Conservation (phyloP, 78 protist genomes). For the Protostelium mycophagum region DNA sequence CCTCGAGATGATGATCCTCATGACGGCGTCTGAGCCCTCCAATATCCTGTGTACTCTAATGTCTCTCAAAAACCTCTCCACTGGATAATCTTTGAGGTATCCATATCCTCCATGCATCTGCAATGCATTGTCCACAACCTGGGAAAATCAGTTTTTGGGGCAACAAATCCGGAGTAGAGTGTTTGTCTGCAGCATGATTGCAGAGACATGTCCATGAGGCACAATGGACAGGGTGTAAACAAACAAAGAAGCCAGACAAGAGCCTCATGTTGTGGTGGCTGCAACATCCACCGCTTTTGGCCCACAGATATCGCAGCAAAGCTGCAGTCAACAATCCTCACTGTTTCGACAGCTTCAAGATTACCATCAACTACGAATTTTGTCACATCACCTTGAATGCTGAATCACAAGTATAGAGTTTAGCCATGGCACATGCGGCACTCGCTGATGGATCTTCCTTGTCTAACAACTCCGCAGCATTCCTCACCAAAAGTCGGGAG, state of each 20-base stretch:
- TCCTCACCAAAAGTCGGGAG: slow-evolving; percentile 69
- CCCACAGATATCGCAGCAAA: too few species aligned
- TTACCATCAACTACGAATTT: background rate
- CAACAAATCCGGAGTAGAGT: background rate
- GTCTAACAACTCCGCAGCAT: slow-evolving; percentile 52
- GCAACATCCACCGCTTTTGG: too few species aligned
- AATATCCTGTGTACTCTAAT: slow-evolving; percentile 91
- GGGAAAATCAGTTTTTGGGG: slow-evolving; percentile 8
- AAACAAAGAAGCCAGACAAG: too few species aligned
- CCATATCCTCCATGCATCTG: slow-evolving; percentile 94
- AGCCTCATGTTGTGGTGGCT: background rate
- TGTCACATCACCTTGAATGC: background rate
- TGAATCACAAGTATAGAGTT: slow-evolving; percentile 73
- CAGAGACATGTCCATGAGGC: too few species aligned
- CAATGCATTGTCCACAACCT: slow-evolving; percentile 75
- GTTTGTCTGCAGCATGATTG: background rate
- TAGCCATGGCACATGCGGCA: slow-evolving; percentile 88
- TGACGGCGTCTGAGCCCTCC: slow-evolving; percentile 79
- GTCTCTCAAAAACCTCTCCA: slow-evolving; percentile 88
- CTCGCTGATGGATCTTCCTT: slow-evolving; percentile 33
- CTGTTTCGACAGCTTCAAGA: too few species aligned
- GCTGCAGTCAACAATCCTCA: too few species aligned
- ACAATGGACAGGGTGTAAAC: too few species aligned
- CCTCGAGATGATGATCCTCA: slow-evolving; percentile 40
- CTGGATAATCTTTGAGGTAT: slow-evolving; percentile 82